These are phyloP conservation scores for Candida montana DNA, from an alignment of 805 yeast genomes.

Conservation along the genomic window DNA sequence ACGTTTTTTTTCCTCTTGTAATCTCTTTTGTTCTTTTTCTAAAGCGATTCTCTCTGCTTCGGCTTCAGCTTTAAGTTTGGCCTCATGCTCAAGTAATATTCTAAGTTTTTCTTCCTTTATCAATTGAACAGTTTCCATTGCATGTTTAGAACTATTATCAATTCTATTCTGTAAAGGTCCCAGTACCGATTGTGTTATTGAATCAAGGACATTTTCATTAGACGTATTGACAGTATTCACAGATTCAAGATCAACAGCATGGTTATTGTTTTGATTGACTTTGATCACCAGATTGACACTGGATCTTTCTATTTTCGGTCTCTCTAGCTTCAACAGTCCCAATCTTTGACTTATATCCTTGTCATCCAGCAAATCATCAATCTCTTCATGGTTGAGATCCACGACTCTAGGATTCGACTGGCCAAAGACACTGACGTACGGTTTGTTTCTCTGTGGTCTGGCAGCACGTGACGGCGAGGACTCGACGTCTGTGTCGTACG, in stretches of 20 bases:
- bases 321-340: constrained; percentile 4
- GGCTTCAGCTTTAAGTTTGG: constrained; percentile 9
- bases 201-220: too few relatives aligned
- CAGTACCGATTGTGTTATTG: too few relatives aligned
- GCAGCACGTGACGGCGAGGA: too few relatives aligned
- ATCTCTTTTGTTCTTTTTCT: constrained; percentile 10
- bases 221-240: too few relatives aligned
- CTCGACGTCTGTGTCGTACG: constrained; percentile 8
- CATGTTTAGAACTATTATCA: constrained; percentile 13
- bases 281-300: background rate
- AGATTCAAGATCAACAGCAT: too few relatives aligned
- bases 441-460: too few relatives aligned
- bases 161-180: background rate
- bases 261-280: background rate
- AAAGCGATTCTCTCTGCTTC: constrained; percentile 13
- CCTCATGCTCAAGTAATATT: constrained; percentile 13
- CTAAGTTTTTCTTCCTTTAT: constrained; percentile 12
- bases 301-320: background rate
- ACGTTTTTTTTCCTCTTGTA: constrained; percentile 12
- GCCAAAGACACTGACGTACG: too few relatives aligned
- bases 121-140: constrained; percentile 14
- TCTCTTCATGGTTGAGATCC: too few relatives aligned
- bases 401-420: too few relatives aligned
- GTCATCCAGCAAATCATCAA: constrained; percentile 17
- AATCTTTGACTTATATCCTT: constrained; percentile 16